Percentiles rank a stretch among this genome's conserved stretches.
These are phyloP conservation scores for Sicyos baderoa DNA, from an alignment of 306 rosid species.

Conservation along the genomic window DNA sequence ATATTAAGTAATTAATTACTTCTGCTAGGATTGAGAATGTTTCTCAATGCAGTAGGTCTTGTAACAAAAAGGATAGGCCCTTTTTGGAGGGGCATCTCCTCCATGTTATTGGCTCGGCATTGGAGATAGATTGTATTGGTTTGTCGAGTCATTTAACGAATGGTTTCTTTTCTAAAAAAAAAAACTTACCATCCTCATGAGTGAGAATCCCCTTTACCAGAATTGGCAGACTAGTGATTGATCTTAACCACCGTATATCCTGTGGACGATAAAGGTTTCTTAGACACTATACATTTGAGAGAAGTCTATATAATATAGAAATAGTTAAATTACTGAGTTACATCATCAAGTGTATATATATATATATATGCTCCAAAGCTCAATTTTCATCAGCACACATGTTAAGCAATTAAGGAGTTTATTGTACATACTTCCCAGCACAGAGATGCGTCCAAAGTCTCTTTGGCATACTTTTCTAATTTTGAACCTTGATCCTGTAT, in stretches of 20 bases:
- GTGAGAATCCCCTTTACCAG: slow-evolving; percentile 38
- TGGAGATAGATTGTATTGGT: no score
- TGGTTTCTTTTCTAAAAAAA: no score
- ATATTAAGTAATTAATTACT: no score
- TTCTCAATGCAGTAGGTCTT: no score
- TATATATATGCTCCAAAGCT: neutral
- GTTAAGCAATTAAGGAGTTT: neutral
- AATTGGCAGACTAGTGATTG: slow-evolving; percentile 33
- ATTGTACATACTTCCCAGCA: slow-evolving; percentile 42
- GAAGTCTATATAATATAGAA: neutral
- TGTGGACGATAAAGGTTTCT: slow-evolving; percentile 11
- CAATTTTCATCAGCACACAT: no score
- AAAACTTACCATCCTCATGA: slow-evolving; percentile 37
- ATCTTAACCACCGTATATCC: slow-evolving; percentile 34
- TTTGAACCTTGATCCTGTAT: slow-evolving; percentile 45
- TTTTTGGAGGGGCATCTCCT: no score
- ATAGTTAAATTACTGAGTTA: neutral
- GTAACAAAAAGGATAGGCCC: no score
- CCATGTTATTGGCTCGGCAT: no score
- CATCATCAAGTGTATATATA: neutral
- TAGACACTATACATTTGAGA: neutral
- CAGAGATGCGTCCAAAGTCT: slow-evolving; percentile 38
- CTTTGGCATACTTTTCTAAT: slow-evolving; percentile 31
- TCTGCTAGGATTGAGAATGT: no score
- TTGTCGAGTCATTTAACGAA: no score